Conservation (phyloP, 257 asterid species). For the Solanum tacnaense region DNA sequence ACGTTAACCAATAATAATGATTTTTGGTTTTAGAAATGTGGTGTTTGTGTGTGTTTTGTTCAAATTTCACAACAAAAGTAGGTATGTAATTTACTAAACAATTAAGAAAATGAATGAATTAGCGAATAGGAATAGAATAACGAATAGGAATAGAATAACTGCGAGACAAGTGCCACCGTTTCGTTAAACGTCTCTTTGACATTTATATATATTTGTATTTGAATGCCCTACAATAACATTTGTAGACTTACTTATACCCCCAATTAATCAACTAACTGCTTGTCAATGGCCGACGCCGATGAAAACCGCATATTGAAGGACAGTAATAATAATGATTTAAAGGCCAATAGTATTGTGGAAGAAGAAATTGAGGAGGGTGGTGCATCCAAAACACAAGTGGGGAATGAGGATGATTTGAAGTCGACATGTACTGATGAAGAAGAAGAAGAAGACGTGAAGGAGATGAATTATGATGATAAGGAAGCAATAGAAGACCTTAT, state of each 20-base stretch:
- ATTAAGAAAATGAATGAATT: neutral
- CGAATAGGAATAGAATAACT: too few species aligned
- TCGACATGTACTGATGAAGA: neutral
- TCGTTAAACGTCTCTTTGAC: neutral
- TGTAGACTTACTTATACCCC: too few species aligned
- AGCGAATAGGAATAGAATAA: neutral
- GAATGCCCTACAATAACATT: neutral
- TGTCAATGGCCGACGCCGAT: neutral
- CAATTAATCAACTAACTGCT: neutral
- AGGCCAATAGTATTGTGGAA: neutral
- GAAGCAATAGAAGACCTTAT: slow-evolving; percentile 35
- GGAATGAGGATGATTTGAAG: neutral
- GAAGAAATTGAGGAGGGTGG: neutral
- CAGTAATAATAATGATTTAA: neutral
- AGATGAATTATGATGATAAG: slow-evolving; percentile 7
- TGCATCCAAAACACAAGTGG: neutral
- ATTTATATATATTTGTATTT: neutral
- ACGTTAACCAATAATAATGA: neutral
- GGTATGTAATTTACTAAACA: neutral
- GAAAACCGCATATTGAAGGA: neutral
- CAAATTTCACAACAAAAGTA: neutral
- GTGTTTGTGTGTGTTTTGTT: too few species aligned
- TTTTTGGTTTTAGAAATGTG: neutral
- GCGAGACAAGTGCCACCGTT: neutral
- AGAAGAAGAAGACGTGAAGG: slow-evolving; percentile 10